Percentiles rank a stretch among this genome's conserved stretches.
Evolutionary conservation across 2,329 filamentous ascomycete species (phyloP).

Genomic region (Tolypocladium pustulatum): DNA sequence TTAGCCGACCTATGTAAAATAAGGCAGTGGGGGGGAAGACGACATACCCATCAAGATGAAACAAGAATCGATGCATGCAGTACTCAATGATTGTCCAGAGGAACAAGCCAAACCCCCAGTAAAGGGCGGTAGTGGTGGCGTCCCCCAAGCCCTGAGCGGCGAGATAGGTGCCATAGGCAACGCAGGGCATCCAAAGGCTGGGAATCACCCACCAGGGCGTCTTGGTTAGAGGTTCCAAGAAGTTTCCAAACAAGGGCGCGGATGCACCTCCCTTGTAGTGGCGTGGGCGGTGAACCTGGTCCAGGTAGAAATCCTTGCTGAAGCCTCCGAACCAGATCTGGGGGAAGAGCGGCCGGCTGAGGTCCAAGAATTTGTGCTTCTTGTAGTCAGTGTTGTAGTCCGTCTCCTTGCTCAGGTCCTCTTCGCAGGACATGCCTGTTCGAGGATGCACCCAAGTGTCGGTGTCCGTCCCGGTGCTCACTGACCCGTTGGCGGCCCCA

Average conservation of each 20-base stretch:
- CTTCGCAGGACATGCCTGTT: conserved; percentile 83
- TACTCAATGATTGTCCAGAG: conserved; percentile 93
- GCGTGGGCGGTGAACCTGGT: conserved; percentile 89
- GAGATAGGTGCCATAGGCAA: conserved; percentile 61
- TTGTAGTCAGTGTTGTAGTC: conserved; percentile 68
- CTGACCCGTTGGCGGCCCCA: conserved; percentile 8
- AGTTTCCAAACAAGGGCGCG: conserved; percentile 92
- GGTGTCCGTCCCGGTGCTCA: conserved; percentile 19
- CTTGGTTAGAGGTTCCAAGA: conserved; percentile 92
- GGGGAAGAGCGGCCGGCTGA: conserved; percentile 71
- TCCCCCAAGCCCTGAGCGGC: conserved; percentile 51
- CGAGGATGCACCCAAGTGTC: conserved; percentile 37
- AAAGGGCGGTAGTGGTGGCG: conserved; percentile 37
- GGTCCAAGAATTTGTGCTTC: conserved; percentile 86
- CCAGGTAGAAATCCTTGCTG: conserved; percentile 89
- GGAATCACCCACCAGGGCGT: conserved; percentile 93
- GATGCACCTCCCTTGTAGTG: conserved; percentile 92
- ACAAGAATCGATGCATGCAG: conserved; percentile 75
- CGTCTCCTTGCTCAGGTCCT: conserved; percentile 80
- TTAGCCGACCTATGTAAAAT: conserved; percentile 16
- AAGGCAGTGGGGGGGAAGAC: background rate
- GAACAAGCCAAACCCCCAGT: conserved; percentile 60
- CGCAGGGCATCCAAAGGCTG: conserved; percentile 69
- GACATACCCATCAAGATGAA: conserved; percentile 83
- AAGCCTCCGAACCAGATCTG: conserved; percentile 87